A percentile compares a stretch with the other conserved stretches of the same genome.
phyloP scores from a whole-genome alignment of 768 basidiomycete genomes.

The Lactifluus hygrophoroides region DNA sequence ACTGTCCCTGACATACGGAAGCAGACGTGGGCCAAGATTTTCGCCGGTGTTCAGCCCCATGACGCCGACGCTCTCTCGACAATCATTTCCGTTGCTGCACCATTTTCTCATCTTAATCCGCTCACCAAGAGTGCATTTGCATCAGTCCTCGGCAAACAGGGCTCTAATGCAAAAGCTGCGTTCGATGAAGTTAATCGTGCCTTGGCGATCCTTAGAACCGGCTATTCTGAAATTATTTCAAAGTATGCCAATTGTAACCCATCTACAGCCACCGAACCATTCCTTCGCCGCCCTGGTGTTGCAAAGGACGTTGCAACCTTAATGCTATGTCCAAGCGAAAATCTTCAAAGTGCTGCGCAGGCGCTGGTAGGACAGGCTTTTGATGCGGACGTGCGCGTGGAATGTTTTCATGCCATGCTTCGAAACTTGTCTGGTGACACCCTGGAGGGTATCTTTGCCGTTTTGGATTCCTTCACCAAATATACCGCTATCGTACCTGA shows the following conservation, averaged over 20 bases:
- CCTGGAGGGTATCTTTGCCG: conserved; percentile 62
- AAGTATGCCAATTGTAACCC: conserved; percentile 56
- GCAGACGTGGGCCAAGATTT: conserved; percentile 63
- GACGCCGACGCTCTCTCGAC: conserved; percentile 53
- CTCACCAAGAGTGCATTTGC: conserved; percentile 47
- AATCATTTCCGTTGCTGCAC: conserved; percentile 50
- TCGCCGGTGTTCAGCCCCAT: conserved; percentile 45
- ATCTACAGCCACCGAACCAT: conserved; percentile 39
- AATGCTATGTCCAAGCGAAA: conserved; percentile 75
- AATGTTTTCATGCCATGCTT: conserved; percentile 78
- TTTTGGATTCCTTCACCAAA: conserved; percentile 54
- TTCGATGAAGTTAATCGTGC: conserved; percentile 55
- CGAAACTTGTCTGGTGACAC: conserved; percentile 55
- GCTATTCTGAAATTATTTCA: conserved; percentile 54
- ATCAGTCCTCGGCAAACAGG: conserved; percentile 28
- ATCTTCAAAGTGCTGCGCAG: conserved; percentile 67
- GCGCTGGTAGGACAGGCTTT: conserved; percentile 77
- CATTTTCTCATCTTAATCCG: conserved; percentile 57
- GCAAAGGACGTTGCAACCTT: conserved; percentile 54
- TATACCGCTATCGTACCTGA: conserved; percentile 65
- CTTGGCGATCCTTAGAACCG: conserved; percentile 47
- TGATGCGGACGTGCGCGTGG: conserved; percentile 81
- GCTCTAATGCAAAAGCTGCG: conserved; percentile 24
- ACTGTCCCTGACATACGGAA: conserved; percentile 35
- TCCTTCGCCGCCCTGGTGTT: conserved; percentile 49